Percentiles rank a stretch among this genome's conserved stretches.
phyloP scores from a whole-genome alignment of 352 stramenopile species.

The Aphanomyces stellatus region DNA sequence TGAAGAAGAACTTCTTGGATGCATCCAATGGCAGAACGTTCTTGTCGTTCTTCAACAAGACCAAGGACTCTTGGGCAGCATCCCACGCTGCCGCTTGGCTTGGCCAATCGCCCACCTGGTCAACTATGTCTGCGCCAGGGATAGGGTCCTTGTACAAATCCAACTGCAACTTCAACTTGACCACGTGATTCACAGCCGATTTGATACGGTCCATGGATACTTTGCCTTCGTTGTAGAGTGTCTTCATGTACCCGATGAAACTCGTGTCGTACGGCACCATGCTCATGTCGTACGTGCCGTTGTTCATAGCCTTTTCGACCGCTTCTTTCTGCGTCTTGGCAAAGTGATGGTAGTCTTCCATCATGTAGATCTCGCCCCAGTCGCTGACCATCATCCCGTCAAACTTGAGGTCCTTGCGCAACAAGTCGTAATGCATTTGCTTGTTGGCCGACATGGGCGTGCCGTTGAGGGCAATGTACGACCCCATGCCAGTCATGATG shows the following conservation, averaged over 20 bases:
- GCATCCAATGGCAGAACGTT: slow-evolving; percentile 31
- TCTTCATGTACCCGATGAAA: slow-evolving; percentile 48
- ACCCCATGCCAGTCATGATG: slow-evolving; percentile 88
- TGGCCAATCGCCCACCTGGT: slow-evolving; percentile 37
- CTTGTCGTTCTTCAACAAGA: slow-evolving; percentile 74
- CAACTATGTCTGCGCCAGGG: slow-evolving; percentile 34
- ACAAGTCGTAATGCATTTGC: slow-evolving; percentile 56
- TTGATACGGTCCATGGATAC: slow-evolving; percentile 32
- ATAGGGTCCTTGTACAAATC: slow-evolving; percentile 59
- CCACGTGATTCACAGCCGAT: slow-evolving; percentile 43
- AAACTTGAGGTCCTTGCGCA: slow-evolving; percentile 83
- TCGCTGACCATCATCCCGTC: slow-evolving; percentile 87
- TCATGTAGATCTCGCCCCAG: slow-evolving; percentile 89
- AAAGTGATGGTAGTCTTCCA: slow-evolving; percentile 50
- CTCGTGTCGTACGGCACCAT: slow-evolving; percentile 76
- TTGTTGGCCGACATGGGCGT: slow-evolving; percentile 83
- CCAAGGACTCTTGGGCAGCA: slow-evolving; percentile 67
- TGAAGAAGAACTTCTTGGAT: slow-evolving; percentile 38
- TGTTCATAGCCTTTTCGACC: slow-evolving; percentile 51
- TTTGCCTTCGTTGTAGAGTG: slow-evolving; percentile 24
- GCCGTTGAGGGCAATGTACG: slow-evolving; percentile 87
- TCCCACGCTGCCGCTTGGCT: slow-evolving; percentile 48
- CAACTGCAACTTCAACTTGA: slow-evolving; percentile 62
- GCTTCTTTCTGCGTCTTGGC: slow-evolving; percentile 40
- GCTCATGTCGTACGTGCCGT: slow-evolving; percentile 88